Percentiles rank a stretch among this genome's conserved stretches.
Conservation (phyloP, 2,329 filamentous ascomycete genomes). For the Phyllosticta citrichinensis region DNA sequence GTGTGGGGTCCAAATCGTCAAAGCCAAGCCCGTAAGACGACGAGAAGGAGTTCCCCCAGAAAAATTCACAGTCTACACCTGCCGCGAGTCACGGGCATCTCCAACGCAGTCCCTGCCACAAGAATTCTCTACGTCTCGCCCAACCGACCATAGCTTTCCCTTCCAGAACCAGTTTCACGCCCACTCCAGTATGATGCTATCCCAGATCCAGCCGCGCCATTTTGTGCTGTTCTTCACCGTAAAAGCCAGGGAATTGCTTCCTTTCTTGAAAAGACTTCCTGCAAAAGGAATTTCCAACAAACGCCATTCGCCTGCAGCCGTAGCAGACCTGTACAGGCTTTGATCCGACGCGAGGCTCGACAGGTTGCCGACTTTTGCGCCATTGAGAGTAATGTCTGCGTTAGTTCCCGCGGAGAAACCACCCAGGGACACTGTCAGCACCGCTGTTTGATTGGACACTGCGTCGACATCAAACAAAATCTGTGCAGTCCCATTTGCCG, state of each 20-base stretch:
- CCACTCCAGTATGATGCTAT: constrained; percentile 31
- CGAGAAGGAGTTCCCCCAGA: background rate
- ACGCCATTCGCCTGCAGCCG: constrained; percentile 39
- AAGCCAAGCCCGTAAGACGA: background rate
- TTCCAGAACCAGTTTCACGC: background rate
- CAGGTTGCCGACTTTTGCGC: constrained; percentile 31
- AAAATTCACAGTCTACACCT: background rate
- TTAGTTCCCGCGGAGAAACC: constrained; percentile 36
- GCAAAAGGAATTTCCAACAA: constrained; percentile 33
- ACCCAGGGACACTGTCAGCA: constrained; percentile 35
- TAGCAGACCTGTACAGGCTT: constrained; percentile 39
- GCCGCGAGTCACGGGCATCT: background rate
- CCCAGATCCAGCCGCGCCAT: constrained; percentile 36
- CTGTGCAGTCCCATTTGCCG: constrained; percentile 23
- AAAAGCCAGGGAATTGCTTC: constrained; percentile 29
- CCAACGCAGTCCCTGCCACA: background rate
- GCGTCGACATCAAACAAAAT: constrained; percentile 19
- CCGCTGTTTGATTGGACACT: constrained; percentile 24
- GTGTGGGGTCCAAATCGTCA: background rate
- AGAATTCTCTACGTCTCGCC: too few relatives aligned
- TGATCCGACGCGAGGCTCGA: constrained; percentile 36
- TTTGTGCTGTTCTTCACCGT: constrained; percentile 24
- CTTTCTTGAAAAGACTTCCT: constrained; percentile 20
- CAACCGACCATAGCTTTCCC: background rate
- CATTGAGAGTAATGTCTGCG: constrained; percentile 34